Base-by-base conservation (phyloP, 1,284 basidiomycete species). In the Cystobasidiaceae sp. region DNA sequence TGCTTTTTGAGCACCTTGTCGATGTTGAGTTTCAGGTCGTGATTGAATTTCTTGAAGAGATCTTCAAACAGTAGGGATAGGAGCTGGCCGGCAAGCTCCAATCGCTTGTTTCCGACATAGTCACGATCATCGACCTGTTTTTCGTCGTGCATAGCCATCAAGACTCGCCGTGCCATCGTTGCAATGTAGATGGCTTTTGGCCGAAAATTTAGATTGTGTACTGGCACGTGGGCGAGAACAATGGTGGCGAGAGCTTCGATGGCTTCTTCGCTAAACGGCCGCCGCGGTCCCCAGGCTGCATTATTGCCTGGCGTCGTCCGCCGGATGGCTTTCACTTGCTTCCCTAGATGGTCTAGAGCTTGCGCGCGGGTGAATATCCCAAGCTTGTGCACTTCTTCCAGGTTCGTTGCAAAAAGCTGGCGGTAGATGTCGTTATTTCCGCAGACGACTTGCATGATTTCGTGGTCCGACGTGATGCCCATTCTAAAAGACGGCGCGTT, bases 1-100 rank as follows among this genome's bases (percentile, higher is more conserved):
- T 91, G 89, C 78, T 98, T 98, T 77, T 97, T 96, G 52, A 99
- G 83, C 23, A 97, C 89, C 79, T 98, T 98, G 81, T 99, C 97
- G 74, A 99, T 97, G 23, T 90, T 86, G 50, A 87, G 86, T 79
- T 98, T 98, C 56, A 99, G 84, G 75, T 97, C 96, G 19, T 89
- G 84, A 76, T 97, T 98, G 81, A 96, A 98, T 0, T 93, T 97
- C 78, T 99, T 99, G 84, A 99, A 99, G 27, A 97, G 80, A 76
- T 98, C 96, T 78, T 98, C 96, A 71, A 99, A 99, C 0, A 99
- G 82, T 2, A 98, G 82, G 1, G 94, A 91, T 17, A 99, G 83
- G 8, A 99, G 83, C 77, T 98, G 97, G 39, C 96, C 96, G 50
- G 97, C 97, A 90, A 99, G 83, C 78, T 99, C 96, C 41, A 99